Percentiles rank a stretch among this genome's conserved stretches.
These are phyloP conservation scores for Eucalyptus polyanthemos DNA, from an alignment of 345 rosid species.

Conservation along the genomic window DNA sequence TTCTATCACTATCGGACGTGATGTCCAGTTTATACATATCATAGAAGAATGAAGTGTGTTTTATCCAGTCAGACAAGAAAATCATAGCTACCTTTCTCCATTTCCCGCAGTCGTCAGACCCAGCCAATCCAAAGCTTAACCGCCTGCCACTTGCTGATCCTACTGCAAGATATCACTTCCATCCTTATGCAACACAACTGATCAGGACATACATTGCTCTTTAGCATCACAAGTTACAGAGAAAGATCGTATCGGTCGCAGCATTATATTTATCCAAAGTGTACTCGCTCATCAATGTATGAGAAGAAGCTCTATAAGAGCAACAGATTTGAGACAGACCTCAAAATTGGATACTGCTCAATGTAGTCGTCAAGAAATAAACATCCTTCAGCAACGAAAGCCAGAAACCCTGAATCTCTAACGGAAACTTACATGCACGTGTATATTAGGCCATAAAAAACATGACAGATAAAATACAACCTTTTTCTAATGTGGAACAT, in stretches of 20 bases:
- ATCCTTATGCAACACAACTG: neutral
- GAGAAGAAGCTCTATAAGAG: neutral
- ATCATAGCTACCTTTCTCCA: neutral
- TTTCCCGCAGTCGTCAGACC: neutral
- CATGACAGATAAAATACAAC: neutral
- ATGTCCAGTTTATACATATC: neutral
- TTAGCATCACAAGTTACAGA: neutral
- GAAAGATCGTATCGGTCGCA: neutral
- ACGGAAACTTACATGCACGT: neutral
- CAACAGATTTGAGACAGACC: neutral
- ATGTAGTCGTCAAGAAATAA: neutral
- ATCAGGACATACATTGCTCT: neutral
- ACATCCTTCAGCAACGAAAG: neutral
- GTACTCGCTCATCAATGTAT: neutral
- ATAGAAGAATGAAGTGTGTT: neutral
- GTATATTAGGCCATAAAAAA: neutral
- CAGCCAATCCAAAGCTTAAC: neutral
- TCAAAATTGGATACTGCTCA: neutral
- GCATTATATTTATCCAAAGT: neutral
- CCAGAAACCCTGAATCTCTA: neutral
- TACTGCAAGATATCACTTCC: neutral
- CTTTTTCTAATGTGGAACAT: constrained; percentile 44
- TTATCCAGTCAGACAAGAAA: neutral
- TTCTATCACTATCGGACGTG: neutral
- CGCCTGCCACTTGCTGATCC: neutral